Evolutionary conservation across 805 yeast genomes (phyloP).

Genomic region (Cephaloascus albidus): DNA sequence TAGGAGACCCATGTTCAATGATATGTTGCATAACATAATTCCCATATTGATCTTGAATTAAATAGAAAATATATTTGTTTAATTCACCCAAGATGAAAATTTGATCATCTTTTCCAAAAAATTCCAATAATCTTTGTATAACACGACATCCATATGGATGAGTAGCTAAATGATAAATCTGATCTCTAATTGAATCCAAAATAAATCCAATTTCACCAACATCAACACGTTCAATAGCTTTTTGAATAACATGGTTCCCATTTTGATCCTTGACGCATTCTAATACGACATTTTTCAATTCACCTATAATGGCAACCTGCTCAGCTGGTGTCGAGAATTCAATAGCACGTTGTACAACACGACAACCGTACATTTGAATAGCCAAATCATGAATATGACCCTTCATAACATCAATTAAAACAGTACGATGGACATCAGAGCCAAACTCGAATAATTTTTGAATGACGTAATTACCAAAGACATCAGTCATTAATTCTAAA

Average conservation of each 20-base stretch:
- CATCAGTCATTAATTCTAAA: conserved; percentile 84
- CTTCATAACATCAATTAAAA: conserved; percentile 60
- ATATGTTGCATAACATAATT: conserved; percentile 96
- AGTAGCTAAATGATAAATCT: conserved; percentile 77
- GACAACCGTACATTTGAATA: conserved; percentile 94
- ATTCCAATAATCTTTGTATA: conserved; percentile 84
- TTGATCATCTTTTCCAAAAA: conserved; percentile 59
- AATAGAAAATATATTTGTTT: conserved; percentile 57
- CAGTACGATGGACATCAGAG: conserved; percentile 53
- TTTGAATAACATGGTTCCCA: conserved; percentile 96
- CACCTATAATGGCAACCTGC: conserved; percentile 60
- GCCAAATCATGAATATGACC: conserved; percentile 71
- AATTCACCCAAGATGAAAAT: conserved; percentile 60
- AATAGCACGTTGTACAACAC: conserved; percentile 92
- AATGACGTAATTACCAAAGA: conserved; percentile 94
- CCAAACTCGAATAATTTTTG: conserved; percentile 91
- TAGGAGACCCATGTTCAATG: conserved; percentile 66
- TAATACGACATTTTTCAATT: conserved; percentile 59
- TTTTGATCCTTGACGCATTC: conserved; percentile 75
- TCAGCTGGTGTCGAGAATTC: conserved; percentile 59
- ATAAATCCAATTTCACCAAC: conserved; percentile 62
- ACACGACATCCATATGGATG: conserved; percentile 98
- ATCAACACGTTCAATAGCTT: conserved; percentile 82
- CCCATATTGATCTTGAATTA: conserved; percentile 95
- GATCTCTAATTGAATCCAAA: conserved; percentile 57